Conservation (phyloP, 257 asterid genomes). For the Haberlea rhodopensis region DNA sequence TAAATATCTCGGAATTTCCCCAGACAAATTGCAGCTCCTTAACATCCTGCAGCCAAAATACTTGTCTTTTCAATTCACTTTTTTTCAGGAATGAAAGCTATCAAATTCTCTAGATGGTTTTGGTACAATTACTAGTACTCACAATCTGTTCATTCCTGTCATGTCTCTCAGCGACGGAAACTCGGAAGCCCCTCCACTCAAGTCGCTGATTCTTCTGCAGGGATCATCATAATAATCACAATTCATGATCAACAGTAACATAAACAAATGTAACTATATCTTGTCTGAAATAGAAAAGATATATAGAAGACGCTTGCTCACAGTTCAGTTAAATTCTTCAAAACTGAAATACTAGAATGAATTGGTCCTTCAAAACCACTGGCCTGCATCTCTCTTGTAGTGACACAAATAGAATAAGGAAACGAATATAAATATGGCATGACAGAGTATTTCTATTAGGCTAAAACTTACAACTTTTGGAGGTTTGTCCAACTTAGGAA, state of each 20-base stretch:
- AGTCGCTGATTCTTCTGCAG: conserved; percentile 57
- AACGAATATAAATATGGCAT: conserved; percentile 11
- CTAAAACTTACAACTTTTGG: conserved; percentile 42
- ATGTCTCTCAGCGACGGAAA: conserved; percentile 48
- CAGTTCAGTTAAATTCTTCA: conserved; percentile 48
- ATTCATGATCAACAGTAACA: not conserved
- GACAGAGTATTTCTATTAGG: conserved; percentile 3
- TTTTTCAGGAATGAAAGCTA: not conserved
- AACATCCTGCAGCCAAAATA: conserved; percentile 45
- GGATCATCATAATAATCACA: conserved; percentile 10
- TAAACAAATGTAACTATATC: not conserved
- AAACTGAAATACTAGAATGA: conserved; percentile 43
- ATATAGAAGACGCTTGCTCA: conserved; percentile 29
- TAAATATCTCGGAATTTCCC: conserved; percentile 41
- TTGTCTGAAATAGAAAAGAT: not conserved
- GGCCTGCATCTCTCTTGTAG: conserved; percentile 56
- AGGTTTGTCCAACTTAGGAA: conserved; percentile 46
- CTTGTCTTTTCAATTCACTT: conserved; percentile 1
- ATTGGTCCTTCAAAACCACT: conserved; percentile 67
- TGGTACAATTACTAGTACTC: conserved; percentile 26
- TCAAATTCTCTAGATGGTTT: conserved; percentile 20
- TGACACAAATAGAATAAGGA: conserved; percentile 6
- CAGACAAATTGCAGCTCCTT: conserved; percentile 58
- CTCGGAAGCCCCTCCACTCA: conserved; percentile 43
- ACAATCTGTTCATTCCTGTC: conserved; percentile 39